Conservation (phyloP, 2,329 filamentous ascomycete genomes). For the Talaromyces sp. region DNA sequence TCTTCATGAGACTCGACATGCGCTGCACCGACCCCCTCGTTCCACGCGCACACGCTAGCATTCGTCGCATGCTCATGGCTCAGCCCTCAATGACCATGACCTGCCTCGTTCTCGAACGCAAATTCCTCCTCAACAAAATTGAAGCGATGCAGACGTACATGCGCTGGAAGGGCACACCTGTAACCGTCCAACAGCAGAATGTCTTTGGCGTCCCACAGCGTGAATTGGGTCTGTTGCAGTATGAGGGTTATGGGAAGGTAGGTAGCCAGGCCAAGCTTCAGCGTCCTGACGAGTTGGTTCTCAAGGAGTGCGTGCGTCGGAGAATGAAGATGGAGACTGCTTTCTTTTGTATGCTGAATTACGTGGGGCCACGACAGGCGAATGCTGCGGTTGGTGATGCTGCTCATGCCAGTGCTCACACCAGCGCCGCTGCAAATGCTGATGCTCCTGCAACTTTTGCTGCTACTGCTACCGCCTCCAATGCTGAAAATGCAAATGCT, state of each 20-base stretch:
- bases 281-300: conserved; percentile 59
- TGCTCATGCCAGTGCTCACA: not conserved
- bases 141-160: conserved; percentile 60
- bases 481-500: no score
- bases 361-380: not conserved
- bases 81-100: conserved; percentile 59
- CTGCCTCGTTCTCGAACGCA: conserved; percentile 60
- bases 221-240: conserved; percentile 52
- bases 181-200: conserved; percentile 27
- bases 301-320: conserved; percentile 56
- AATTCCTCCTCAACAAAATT: conserved; percentile 48
- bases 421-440: not conserved
- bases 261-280: conserved; percentile 48
- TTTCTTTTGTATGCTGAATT: conserved; percentile 33
- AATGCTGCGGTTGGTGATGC: not conserved
- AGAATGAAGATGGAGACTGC: conserved; percentile 55
- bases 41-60: conserved; percentile 50
- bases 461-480: not conserved
- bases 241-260: conserved; percentile 36
- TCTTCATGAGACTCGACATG: conserved; percentile 72
- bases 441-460: not conserved
- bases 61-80: conserved; percentile 60
- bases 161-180: conserved; percentile 54
- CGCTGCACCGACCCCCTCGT: conserved; percentile 63
- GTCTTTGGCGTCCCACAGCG: conserved; percentile 55